Evolutionary conservation across 2,329 filamentous ascomycete genomes (phyloP).

Genomic region (Sarocladiaceae sp.): DNA sequence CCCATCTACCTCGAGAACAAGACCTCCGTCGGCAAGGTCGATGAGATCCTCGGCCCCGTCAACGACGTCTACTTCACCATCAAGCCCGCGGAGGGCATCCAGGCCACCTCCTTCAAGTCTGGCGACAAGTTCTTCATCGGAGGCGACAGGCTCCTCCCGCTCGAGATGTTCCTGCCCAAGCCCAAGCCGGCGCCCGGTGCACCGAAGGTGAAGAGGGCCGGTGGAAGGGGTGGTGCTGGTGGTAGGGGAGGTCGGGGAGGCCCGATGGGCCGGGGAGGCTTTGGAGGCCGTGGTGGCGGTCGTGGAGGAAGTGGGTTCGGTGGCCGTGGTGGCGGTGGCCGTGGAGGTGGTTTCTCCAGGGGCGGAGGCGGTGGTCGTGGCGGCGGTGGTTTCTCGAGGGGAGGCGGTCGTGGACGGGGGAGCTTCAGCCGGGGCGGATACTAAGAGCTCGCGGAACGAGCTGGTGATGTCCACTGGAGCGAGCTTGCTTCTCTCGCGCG

Average conservation of each 20-base stretch:
- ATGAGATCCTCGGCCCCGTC: slow-evolving; percentile 94
- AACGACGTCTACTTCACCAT: slow-evolving; percentile 99
- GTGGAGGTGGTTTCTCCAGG: slow-evolving; percentile 14
- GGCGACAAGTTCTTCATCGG: slow-evolving; percentile 98
- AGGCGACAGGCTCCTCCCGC: slow-evolving; percentile 85
- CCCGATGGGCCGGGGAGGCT: slow-evolving; percentile 9
- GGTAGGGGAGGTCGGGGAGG: slow-evolving; percentile 13
- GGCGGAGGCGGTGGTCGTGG: slow-evolving; percentile 14
- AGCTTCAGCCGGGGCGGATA: slow-evolving; percentile 24
- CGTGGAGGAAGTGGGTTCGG: slow-evolving; percentile 15
- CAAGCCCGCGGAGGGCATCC: slow-evolving; percentile 94
- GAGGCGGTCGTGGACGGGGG: slow-evolving; percentile 22
- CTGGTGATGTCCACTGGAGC: background rate
- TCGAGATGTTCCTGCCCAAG: slow-evolving; percentile 95
- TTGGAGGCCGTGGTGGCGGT: slow-evolving; percentile 15
- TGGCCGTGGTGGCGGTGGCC: slow-evolving; percentile 14
- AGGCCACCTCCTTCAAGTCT: slow-evolving; percentile 87
- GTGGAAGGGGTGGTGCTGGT: slow-evolving; percentile 33
- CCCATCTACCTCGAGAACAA: slow-evolving; percentile 99
- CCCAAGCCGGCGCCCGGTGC: slow-evolving; percentile 69
- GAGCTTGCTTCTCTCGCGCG: background rate
- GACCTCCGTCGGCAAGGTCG: slow-evolving; percentile 90
- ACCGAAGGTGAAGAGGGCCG: slow-evolving; percentile 55
- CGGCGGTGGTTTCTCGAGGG: slow-evolving; percentile 7
- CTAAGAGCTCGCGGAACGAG: slow-evolving; percentile 10